A percentile compares a stretch with the other conserved stretches of the same genome.
Conservation (phyloP, 495 filamentous ascomycete genomes). For the Xylaria grammica region DNA sequence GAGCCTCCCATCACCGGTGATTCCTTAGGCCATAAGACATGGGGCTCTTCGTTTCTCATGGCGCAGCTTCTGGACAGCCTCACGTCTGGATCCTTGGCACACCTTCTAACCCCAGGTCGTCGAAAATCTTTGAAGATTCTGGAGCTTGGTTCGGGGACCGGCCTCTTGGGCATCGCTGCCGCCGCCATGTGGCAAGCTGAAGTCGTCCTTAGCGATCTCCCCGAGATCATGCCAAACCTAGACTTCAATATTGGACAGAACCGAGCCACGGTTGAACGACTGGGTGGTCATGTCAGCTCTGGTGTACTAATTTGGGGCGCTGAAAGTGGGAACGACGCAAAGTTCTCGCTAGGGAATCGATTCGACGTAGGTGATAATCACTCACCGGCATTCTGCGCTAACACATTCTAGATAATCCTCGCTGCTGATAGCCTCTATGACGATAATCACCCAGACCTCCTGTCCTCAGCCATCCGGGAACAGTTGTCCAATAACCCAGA, state of each 20-base stretch:
- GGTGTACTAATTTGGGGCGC: slow-evolving; percentile 51
- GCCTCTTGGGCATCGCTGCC: slow-evolving; percentile 62
- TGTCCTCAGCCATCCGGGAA: slow-evolving; percentile 46
- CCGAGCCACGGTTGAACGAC: slow-evolving; percentile 33
- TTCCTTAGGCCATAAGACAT: slow-evolving; percentile 90
- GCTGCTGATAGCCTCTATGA: slow-evolving; percentile 55
- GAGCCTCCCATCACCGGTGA: slow-evolving; percentile 89
- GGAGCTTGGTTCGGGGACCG: slow-evolving; percentile 70
- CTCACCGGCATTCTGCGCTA: slow-evolving; percentile 11
- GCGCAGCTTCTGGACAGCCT: slow-evolving; percentile 70
- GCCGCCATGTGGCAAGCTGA: slow-evolving; percentile 47
- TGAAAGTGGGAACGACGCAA: slow-evolving; percentile 37
- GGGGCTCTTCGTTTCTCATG: slow-evolving; percentile 86
- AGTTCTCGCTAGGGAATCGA: slow-evolving; percentile 39
- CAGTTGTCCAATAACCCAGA: slow-evolving; percentile 42
- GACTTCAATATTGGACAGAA: slow-evolving; percentile 46
- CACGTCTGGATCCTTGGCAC: slow-evolving; percentile 39
- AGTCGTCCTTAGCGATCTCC: slow-evolving; percentile 55
- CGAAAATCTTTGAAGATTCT: slow-evolving; percentile 42
- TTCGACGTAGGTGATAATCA: slow-evolving; percentile 42
- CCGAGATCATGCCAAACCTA: slow-evolving; percentile 51
- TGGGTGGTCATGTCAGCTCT: slow-evolving; percentile 43
- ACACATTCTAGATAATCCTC: slow-evolving; percentile 43
- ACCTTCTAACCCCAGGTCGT: slow-evolving; percentile 38
- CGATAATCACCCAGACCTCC: slow-evolving; percentile 50